Base-by-base conservation (phyloP, 2,329 filamentous ascomycete genomes). In the Colletotrichum destructivum region DNA sequence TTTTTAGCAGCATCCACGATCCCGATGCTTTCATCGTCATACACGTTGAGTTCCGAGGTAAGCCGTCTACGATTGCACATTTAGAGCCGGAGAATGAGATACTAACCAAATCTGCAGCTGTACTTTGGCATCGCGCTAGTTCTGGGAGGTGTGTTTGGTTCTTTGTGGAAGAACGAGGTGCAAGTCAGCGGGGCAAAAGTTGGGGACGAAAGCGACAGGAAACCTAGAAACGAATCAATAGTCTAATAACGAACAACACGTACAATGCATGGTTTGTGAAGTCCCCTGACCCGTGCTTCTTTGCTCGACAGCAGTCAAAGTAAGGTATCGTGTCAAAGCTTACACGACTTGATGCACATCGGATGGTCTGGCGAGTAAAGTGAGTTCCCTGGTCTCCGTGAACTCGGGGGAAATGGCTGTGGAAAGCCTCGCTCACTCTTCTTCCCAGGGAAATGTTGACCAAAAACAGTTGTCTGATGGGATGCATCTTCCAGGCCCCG, bases 301-400 rank as follows among this genome's bases (percentile, higher is more conserved):
- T 62, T 8, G 38, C 46, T 42, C 31, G 60, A 26, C 35, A 26
- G 35, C 35, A 11, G 35, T 38, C 35, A 11, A 11, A 40, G 46
- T 23, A 9, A 52, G 35, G 21, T 52, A 18, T 21, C 21, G 46
- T 23, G 47, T 26, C 46, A 40, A n/a, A 26, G 35, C 35, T 26
- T 46, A 62, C 47, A 49, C 26, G n/a, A 35, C 13, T 26, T 42
- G 47, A 51, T 42, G 46, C 60, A 52, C 60, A 35, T 52, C 35
- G 61, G 23, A 31, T 35, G 38, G 42, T 55, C 61, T 62, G 47
- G 46, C 12, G 38, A 42, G 47, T 16, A 46, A 42, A 35, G 61
- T 63, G 61, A 63, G 61, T 63, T 63, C 61, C 60, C 61, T 63
- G 61, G 40, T 46, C 49, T 55, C 38, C 38, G 38, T 46, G 49